phyloP scores from a whole-genome alignment of 108 stramenopile species.

The Fragilaria crotonensis region DNA sequence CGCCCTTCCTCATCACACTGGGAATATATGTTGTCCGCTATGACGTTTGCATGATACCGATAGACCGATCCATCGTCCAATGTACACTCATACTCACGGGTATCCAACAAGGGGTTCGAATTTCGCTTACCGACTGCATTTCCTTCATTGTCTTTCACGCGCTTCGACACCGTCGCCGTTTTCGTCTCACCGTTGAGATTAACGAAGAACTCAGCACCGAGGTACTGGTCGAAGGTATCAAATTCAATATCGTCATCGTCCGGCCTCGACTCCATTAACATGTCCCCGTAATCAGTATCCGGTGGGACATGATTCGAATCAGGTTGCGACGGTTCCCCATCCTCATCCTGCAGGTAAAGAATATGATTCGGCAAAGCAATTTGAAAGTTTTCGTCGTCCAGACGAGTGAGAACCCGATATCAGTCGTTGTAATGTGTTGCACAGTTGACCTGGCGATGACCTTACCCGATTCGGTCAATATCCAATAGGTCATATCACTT shows the following conservation, averaged over 20 bases:
- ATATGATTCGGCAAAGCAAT: conserved; percentile 2
- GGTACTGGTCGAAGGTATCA: neutral
- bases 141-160: neutral
- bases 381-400: neutral
- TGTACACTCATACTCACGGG: conserved; percentile 8
- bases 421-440: conserved; percentile 12
- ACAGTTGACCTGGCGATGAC: conserved; percentile 13
- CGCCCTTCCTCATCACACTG: conserved; percentile 15
- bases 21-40: conserved; percentile 13
- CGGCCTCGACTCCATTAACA: conserved; percentile 12
- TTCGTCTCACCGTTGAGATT: conserved; percentile 1
- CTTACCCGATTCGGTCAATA: conserved; percentile 8
- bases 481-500: conserved; percentile 18
- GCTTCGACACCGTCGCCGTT: neutral
- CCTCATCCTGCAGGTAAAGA: neutral
- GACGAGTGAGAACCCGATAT: neutral
- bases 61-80: conserved; percentile 9
- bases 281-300: too few relatives aligned
- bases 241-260: conserved; percentile 13
- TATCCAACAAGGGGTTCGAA: conserved; percentile 14
- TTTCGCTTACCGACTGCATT: neutral
- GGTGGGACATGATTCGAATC: neutral
- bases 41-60: conserved; percentile 8
- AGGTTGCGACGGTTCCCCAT: neutral
- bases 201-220: conserved; percentile 8